Evolutionary conservation across 805 yeast species (phyloP).

Genomic region (Barnettozyma siamensis): DNA sequence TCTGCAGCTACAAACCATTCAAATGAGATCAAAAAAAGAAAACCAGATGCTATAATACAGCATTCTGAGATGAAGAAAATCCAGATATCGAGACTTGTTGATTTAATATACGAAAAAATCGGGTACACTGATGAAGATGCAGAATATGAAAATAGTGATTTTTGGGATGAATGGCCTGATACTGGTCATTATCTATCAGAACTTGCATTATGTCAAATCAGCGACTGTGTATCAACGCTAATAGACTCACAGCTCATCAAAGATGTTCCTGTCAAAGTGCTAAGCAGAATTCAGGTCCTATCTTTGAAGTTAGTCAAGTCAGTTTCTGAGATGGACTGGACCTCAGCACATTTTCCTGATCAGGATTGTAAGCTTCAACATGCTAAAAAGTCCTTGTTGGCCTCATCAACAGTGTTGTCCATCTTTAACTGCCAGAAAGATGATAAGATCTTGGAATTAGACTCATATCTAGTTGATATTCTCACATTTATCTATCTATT

Average conservation of each 20-base stretch:
- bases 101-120: slow-evolving; percentile 10
- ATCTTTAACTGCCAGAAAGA: slow-evolving; percentile 35
- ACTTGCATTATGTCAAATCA: slow-evolving; percentile 18
- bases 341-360: slow-evolving; percentile 1
- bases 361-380: slow-evolving; percentile 1
- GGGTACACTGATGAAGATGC: slow-evolving; percentile 25
- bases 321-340: slow-evolving; percentile 21
- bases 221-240: slow-evolving; percentile 18
- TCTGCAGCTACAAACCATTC: not conserved
- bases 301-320: slow-evolving; percentile 25
- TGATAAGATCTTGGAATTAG: slow-evolving; percentile 42
- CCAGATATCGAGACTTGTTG: slow-evolving; percentile 6
- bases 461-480: slow-evolving; percentile 36
- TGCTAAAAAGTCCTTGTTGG: slow-evolving; percentile 11
- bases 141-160: slow-evolving; percentile 20
- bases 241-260: slow-evolving; percentile 10
- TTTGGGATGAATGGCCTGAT: slow-evolving; percentile 23
- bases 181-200: slow-evolving; percentile 18
- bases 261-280: slow-evolving; percentile 20
- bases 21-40: slow-evolving; percentile 14
- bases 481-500: slow-evolving; percentile 34
- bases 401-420: slow-evolving; percentile 30
- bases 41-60: slow-evolving; percentile 12
- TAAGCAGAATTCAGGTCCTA: slow-evolving; percentile 30
- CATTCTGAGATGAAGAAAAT: slow-evolving; percentile 16